Evolutionary conservation across 352 stramenopile species (phyloP), one percentile per base, ranked within the genome.

Genomic region (Pilasporangium apinafurcum): DNA sequence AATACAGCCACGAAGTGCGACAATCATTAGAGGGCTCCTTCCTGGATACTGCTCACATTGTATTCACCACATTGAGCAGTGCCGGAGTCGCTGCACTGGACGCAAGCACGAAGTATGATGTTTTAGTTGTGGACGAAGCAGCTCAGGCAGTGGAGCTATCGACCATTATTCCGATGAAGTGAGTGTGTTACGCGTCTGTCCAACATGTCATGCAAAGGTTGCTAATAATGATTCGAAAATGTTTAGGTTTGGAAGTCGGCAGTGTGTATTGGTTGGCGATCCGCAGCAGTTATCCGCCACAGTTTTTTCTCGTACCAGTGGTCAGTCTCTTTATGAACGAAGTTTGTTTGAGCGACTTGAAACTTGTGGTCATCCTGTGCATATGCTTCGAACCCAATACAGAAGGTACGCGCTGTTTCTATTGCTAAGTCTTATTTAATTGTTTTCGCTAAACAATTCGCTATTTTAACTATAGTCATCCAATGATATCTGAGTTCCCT

Each of bases 231-330:
- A n/a, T 33, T 3, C 18, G 52, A n/a, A 22, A 39, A 21, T 36
- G 2, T 30, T 7, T 42, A 93, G 81, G 33, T 93, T 95, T 52
- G 86, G 86, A 12, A 93, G 86, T 45, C 78, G 70, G 10, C 86
- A 96, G 47, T 96, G 86, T 34, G 88, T 97, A 10, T 67, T 97
- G 6, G 91, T 97, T 3, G 91, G 91, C 17, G 91, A 97, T 56
- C 91, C 89, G 0, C 88, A 97, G 53, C 91, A 97, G 48, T 66
- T 97, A 14, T 88, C 84, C 27, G 91, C 91, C n/a, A 97, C 91
- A 1, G 84, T 96, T 0, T 95, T 97, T 48, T 96, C 86, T 18
- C 83, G 86, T 35, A 86, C 80, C 9, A 89, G 81, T 21, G 73
- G 68, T 0, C 65, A 84, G 26, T 93, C 80, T 3, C 68, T 95